Evolutionary conservation across 768 basidiomycete species (phyloP).

Genomic region (Lactifluus rugatus): DNA sequence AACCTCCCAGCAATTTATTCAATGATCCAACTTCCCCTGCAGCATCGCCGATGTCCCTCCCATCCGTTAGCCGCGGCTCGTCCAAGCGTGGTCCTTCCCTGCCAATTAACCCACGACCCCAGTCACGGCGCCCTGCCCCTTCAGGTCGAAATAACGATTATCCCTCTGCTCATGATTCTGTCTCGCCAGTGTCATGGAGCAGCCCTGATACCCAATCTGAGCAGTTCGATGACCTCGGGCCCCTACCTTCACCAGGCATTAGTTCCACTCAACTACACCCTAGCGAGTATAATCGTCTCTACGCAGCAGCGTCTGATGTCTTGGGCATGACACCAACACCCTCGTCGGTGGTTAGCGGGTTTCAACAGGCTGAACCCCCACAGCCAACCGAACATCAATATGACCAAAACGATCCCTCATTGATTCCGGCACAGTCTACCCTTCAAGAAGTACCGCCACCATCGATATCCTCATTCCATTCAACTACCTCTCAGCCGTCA

Average conservation of each 20-base stretch:
- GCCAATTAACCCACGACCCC: conserved; percentile 30
- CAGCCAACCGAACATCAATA: conserved; percentile 10
- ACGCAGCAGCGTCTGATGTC: conserved; percentile 71
- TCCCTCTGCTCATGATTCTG: conserved; percentile 1
- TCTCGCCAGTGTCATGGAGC: not conserved
- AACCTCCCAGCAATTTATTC: conserved; percentile 24
- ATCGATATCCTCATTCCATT: not conserved
- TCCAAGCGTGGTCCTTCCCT: conserved; percentile 20
- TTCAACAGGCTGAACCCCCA: conserved; percentile 14
- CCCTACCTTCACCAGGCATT: not conserved
- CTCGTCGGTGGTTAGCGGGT: conserved; percentile 25
- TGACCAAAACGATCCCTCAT: not conserved
- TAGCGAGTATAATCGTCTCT: conserved; percentile 47
- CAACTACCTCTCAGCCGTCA: conserved; percentile 1
- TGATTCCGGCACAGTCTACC: conserved; percentile 17
- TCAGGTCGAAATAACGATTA: conserved; percentile 1
- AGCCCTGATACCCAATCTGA: not conserved
- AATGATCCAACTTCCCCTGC: conserved; percentile 44
- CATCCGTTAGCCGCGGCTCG: conserved; percentile 22
- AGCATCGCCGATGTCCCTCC: conserved; percentile 47
- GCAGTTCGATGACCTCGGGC: not conserved
- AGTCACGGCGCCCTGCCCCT: not conserved
- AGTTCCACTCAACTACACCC: conserved; percentile 21
- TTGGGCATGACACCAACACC: conserved; percentile 71
- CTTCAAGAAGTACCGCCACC: not conserved